Conservation (phyloP, 352 stramenopile species). For the Phytophthora palmivora region DNA sequence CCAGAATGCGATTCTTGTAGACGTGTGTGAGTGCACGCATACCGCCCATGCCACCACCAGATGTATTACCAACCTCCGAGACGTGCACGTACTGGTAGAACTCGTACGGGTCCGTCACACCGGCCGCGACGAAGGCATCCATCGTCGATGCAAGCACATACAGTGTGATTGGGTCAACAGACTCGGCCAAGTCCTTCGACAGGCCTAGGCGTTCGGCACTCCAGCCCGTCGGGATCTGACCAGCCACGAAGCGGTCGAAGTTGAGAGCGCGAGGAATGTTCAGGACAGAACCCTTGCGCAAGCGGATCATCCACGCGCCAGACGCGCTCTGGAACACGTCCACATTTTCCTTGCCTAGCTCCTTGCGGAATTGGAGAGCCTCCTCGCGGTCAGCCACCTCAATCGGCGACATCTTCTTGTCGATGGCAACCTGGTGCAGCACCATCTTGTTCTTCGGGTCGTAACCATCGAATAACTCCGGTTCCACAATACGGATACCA, state of each 20-base stretch:
- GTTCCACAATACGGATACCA: conserved; percentile 88
- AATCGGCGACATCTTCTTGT: conserved; percentile 90
- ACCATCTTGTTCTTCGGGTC: conserved; percentile 90
- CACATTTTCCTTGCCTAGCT: conserved; percentile 83
- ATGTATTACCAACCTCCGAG: conserved; percentile 87
- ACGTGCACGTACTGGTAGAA: conserved; percentile 94
- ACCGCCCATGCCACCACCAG: conserved; percentile 83
- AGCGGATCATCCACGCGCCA: conserved; percentile 85
- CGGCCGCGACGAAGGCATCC: conserved; percentile 80
- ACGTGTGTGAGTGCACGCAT: conserved; percentile 82
- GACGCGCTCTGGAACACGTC: conserved; percentile 79
- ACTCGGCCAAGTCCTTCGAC: conserved; percentile 81
- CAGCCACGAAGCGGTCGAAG: conserved; percentile 89
- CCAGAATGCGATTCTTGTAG: conserved; percentile 73
- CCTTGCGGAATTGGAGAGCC: conserved; percentile 79
- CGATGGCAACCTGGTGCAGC: conserved; percentile 87
- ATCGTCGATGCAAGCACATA: conserved; percentile 81
- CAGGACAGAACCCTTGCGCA: conserved; percentile 82
- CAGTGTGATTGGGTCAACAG: conserved; percentile 82
- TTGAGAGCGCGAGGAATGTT: conserved; percentile 81
- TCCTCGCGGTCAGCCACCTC: conserved; percentile 87
- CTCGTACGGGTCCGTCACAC: conserved; percentile 91
- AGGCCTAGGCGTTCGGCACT: conserved; percentile 82
- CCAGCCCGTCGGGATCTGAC: conserved; percentile 91
- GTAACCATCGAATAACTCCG: conserved; percentile 89